phyloP scores from a whole-genome alignment of 352 stramenopile species.

The Detonula confervacea region DNA sequence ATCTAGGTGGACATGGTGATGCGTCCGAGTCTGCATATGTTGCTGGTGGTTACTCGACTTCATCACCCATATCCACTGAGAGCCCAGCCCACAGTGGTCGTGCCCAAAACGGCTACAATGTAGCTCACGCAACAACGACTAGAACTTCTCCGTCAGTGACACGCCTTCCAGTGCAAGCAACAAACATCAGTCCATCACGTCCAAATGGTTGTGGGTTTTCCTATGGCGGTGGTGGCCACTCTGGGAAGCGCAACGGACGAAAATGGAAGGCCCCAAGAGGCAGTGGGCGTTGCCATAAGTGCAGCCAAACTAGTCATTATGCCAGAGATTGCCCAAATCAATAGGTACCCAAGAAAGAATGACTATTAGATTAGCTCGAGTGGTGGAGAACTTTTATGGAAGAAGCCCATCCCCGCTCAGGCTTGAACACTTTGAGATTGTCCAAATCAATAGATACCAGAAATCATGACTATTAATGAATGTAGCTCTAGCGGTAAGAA shows the following conservation, averaged over 20 bases:
- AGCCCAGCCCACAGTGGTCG: no score
- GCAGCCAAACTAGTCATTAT: background rate
- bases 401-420: no score
- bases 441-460: no score
- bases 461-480: no score
- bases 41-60: background rate
- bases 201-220: background rate
- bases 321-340: slow-evolving; percentile 1
- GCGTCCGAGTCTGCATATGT: no score
- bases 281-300: background rate
- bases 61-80: background rate
- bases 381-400: no score
- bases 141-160: background rate
- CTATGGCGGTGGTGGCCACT: background rate
- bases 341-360: background rate
- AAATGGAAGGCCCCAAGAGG: background rate
- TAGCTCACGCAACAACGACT: background rate
- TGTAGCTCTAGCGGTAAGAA: no score
- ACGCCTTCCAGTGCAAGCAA: background rate
- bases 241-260: background rate
- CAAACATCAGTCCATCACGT: background rate
- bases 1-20: background rate
- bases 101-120: background rate
- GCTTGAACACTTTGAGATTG: no score
- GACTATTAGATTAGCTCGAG: no score